A percentile compares a stretch with the other conserved stretches of the same genome.
These are phyloP conservation scores for Panaeolus papilionaceus DNA, from an alignment of 768 basidiomycete genomes.

Conservation along the genomic window DNA sequence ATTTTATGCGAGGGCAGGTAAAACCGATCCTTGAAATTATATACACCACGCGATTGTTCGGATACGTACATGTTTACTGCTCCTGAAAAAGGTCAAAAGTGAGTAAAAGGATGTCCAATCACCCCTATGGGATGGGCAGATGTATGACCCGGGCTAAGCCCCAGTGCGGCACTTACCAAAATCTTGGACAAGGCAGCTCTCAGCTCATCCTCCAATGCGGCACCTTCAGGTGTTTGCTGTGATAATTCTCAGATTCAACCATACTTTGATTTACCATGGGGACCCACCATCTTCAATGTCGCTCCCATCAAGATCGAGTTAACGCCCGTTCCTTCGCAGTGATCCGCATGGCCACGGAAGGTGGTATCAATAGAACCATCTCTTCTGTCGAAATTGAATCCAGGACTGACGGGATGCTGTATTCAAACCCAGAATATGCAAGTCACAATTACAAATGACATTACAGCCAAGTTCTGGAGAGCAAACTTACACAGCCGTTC, in stretches of 20 bases:
- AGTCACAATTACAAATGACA: constrained; percentile 19
- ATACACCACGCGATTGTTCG: too few species aligned
- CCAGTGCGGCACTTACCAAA: not conserved
- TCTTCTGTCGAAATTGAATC: constrained; percentile 32
- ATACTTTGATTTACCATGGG: not conserved
- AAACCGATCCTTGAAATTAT: too few species aligned
- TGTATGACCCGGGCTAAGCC: not conserved
- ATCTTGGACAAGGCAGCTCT: not conserved
- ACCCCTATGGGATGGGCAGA: too few species aligned
- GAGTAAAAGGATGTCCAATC: too few species aligned
- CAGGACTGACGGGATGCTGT: constrained; percentile 28
- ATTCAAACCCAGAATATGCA: constrained; percentile 15
- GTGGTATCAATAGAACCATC: constrained; percentile 13
- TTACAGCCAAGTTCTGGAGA: constrained; percentile 6
- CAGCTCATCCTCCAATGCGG: not conserved
- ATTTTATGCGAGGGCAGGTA: too few species aligned
- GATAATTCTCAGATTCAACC: not conserved
- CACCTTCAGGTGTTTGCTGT: not conserved
- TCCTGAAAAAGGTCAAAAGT: too few species aligned
- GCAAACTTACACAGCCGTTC: constrained; percentile 31
- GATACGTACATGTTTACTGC: too few species aligned
- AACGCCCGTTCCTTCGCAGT: constrained; percentile 39
- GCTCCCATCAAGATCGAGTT: constrained; percentile 34
- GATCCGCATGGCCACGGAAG: constrained; percentile 26
- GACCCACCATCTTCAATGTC: constrained; percentile 20